Evolutionary conservation across 2,329 filamentous ascomycete genomes (phyloP).

Genomic region (Dactylellina parvicollis): DNA sequence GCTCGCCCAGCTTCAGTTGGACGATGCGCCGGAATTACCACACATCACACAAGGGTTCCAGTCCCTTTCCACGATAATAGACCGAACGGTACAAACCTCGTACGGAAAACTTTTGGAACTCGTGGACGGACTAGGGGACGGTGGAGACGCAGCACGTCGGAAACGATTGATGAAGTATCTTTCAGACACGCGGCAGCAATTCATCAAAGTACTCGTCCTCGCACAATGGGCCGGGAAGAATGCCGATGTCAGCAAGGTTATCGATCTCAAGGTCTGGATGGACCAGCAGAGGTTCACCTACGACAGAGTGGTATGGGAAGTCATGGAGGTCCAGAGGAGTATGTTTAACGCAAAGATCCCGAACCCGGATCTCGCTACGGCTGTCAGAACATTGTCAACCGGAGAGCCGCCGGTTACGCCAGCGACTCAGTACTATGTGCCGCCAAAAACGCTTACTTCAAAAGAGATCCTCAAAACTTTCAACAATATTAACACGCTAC

Average conservation of each 20-base stretch:
- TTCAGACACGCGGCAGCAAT: conserved; percentile 81
- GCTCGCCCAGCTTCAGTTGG: conserved; percentile 24
- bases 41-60: conserved; percentile 82
- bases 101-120: conserved; percentile 77
- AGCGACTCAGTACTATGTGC: conserved; percentile 76
- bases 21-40: conserved; percentile 54
- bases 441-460: conserved; percentile 74
- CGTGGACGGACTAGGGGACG: conserved; percentile 54
- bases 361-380: conserved; percentile 90
- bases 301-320: conserved; percentile 69
- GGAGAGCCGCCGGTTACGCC: conserved; percentile 64
- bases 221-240: conserved; percentile 87
- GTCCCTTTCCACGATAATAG: conserved; percentile 77
- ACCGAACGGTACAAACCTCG: conserved; percentile 81
- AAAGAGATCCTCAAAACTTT: conserved; percentile 78
- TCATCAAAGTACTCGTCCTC: conserved; percentile 91
- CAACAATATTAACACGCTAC: conserved; percentile 81
- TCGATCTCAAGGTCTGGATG: conserved; percentile 83
- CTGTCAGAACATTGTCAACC: conserved; percentile 84
- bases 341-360: conserved; percentile 76
- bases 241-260: conserved; percentile 81
- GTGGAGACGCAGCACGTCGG: conserved; percentile 77
- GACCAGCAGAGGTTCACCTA: conserved; percentile 72
- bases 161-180: conserved; percentile 77
- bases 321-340: conserved; percentile 78